Evolutionary conservation across 2,329 filamentous ascomycete species (phyloP).

Genomic region (Kalmusia sp.): DNA sequence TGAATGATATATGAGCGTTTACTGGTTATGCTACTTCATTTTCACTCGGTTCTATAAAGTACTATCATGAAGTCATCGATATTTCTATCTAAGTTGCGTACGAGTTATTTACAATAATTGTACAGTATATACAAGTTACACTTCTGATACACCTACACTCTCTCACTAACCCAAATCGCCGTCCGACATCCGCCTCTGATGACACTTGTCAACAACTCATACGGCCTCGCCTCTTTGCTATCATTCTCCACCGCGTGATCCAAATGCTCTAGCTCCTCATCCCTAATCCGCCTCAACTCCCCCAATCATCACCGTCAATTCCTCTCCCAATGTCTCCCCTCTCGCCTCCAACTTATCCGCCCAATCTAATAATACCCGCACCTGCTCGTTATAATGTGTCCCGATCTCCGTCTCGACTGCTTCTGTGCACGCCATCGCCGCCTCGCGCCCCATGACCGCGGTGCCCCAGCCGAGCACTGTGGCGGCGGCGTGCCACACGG

Average conservation of each 20-base stretch:
- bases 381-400: conserved; percentile 92
- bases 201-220: conserved; percentile 84
- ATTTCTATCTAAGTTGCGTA: neutral
- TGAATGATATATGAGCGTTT: neutral
- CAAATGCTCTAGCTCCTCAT: conserved; percentile 96
- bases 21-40: too few relatives aligned
- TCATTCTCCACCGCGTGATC: conserved; percentile 95
- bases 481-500: conserved; percentile 83
- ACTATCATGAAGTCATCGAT: neutral
- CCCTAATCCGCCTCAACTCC: conserved; percentile 82
- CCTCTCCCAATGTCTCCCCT: conserved; percentile 81
- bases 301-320: conserved; percentile 75
- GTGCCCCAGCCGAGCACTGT: conserved; percentile 88
- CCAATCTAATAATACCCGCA: conserved; percentile 82
- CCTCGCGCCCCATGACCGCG: conserved; percentile 85
- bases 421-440: conserved; percentile 98
- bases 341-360: conserved; percentile 74
- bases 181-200: conserved; percentile 90
- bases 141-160: conserved; percentile 56
- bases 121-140: conserved; percentile 5
- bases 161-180: conserved; percentile 91
- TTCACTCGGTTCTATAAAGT: too few relatives aligned
- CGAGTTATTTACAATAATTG: conserved; percentile 1
- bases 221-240: conserved; percentile 85
- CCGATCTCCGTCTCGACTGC: conserved; percentile 99